Percentiles rank a stretch among this genome's conserved stretches.
Conservation (phyloP, 2,329 filamentous ascomycete species). For the Parasarocladium wereldwijsianum region DNA sequence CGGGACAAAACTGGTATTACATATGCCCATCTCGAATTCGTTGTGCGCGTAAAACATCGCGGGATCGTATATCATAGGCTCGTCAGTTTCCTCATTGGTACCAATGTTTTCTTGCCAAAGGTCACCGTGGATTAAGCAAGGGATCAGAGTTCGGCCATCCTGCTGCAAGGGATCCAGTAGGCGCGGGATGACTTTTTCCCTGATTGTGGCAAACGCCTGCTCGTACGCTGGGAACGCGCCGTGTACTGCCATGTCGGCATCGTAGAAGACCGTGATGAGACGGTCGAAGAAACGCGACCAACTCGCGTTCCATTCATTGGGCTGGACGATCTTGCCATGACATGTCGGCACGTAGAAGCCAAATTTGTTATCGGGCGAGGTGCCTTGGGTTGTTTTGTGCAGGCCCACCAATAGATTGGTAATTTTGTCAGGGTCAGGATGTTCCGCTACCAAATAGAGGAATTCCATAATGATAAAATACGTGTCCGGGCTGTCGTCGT, state of each 20-base stretch:
- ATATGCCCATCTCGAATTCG: too few relatives aligned
- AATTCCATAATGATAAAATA: too few relatives aligned
- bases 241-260: slow-evolving; percentile 2
- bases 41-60: slow-evolving; percentile 16
- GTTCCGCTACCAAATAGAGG: too few relatives aligned
- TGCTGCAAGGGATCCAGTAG: slow-evolving; percentile 15
- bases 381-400: too few relatives aligned
- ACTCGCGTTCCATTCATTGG: slow-evolving; percentile 15
- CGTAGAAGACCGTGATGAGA: not conserved
- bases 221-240: slow-evolving; percentile 8
- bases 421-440: too few relatives aligned
- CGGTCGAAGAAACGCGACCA: slow-evolving; percentile 19
- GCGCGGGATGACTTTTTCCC: slow-evolving; percentile 14
- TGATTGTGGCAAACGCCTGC: slow-evolving; percentile 7
- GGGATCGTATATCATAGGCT: slow-evolving; percentile 17
- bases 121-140: slow-evolving; percentile 17
- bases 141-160: slow-evolving; percentile 13
- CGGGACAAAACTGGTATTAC: too few relatives aligned
- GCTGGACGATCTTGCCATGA: slow-evolving; percentile 13
- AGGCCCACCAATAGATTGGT: too few relatives aligned
- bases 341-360: slow-evolving; percentile 17
- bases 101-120: slow-evolving; percentile 18
- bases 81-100: slow-evolving; percentile 11
- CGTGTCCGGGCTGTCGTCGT: too few relatives aligned
- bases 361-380: slow-evolving; percentile 17